Percentiles rank a stretch among this genome's conserved stretches.
Conservation (phyloP, 495 filamentous ascomycete species). For the Penicillium atrosanguineum region DNA sequence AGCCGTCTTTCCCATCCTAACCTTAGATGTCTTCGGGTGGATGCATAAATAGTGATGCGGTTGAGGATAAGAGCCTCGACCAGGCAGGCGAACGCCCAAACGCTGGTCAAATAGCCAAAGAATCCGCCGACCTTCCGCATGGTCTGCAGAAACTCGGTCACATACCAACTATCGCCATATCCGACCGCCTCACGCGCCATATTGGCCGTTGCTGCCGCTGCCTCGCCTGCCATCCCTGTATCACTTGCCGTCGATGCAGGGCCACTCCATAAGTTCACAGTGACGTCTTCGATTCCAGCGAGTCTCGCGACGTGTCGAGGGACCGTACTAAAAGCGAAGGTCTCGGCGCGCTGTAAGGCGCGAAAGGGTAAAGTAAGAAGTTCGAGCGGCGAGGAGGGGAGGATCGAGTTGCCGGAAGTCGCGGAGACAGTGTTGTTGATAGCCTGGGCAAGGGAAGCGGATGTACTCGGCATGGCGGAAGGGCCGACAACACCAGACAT, state of each 20-base stretch:
- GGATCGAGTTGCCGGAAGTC: slow-evolving; percentile 18
- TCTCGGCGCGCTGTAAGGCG: slow-evolving; percentile 36
- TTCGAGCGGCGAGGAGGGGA: slow-evolving; percentile 36
- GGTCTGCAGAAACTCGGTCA: slow-evolving; percentile 38
- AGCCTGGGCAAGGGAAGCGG: slow-evolving; percentile 11
- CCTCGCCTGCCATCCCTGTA: slow-evolving; percentile 23
- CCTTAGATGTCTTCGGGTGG: slow-evolving; percentile 70
- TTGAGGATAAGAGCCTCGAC: slow-evolving; percentile 84
- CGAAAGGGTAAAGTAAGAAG: slow-evolving; percentile 37
- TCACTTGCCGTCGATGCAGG: slow-evolving; percentile 12
- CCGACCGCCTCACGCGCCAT: slow-evolving; percentile 27
- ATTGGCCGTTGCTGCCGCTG: slow-evolving; percentile 27
- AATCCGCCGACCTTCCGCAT: slow-evolving; percentile 73
- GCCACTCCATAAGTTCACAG: slow-evolving; percentile 27
- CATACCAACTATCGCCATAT: slow-evolving; percentile 30
- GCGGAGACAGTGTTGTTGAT: slow-evolving; percentile 18
- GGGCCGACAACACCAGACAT: slow-evolving; percentile 22
- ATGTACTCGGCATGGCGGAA: slow-evolving; percentile 20
- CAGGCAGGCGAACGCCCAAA: slow-evolving; percentile 88
- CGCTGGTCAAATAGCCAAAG: slow-evolving; percentile 87
- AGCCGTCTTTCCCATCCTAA: slow-evolving; percentile 72
- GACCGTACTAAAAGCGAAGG: slow-evolving; percentile 36
- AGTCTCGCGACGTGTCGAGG: slow-evolving; percentile 36
- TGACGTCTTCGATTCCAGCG: slow-evolving; percentile 27
- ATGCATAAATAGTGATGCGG: slow-evolving; percentile 89